Evolutionary conservation across 2,329 filamentous ascomycete genomes (phyloP).

Genomic region (Colletotrichum higginsianum): DNA sequence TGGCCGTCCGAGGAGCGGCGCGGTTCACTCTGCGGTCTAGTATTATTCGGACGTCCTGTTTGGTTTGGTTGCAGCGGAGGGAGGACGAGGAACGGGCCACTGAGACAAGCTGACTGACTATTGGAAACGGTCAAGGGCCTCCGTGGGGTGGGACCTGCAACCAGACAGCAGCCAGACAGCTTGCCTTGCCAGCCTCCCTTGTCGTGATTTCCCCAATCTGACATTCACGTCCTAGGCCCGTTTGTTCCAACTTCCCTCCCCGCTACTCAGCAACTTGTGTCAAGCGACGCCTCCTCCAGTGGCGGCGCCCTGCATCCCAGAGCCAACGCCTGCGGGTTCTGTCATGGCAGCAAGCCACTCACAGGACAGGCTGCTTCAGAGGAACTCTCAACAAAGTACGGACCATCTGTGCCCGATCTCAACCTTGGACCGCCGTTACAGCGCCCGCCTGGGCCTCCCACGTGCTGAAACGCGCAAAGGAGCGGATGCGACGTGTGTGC

Average conservation of each 20-base stretch:
- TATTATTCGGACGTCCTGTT: not conserved
- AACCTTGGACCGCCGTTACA: slow-evolving; percentile 29
- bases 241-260: not conserved
- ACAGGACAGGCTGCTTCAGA: not conserved
- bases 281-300: not conserved
- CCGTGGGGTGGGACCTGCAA: slow-evolving; percentile 1
- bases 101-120: slow-evolving; percentile 14
- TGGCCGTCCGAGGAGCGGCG: not conserved
- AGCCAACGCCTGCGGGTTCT: no score
- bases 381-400: not conserved
- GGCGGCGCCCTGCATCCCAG: not conserved
- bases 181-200: not conserved
- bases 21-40: not conserved
- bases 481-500: slow-evolving; percentile 25
- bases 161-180: slow-evolving; percentile 1
- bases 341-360: not conserved
- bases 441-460: slow-evolving; percentile 34
- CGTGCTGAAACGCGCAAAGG: slow-evolving; percentile 38
- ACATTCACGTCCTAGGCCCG: not conserved
- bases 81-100: slow-evolving; percentile 5
- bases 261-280: not conserved
- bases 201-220: not conserved
- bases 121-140: slow-evolving; percentile 10
- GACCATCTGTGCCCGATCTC: slow-evolving; percentile 29
- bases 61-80: not conserved